Evolutionary conservation across 495 filamentous ascomycete species (phyloP).

Genomic region (Choiromyces venosus): DNA sequence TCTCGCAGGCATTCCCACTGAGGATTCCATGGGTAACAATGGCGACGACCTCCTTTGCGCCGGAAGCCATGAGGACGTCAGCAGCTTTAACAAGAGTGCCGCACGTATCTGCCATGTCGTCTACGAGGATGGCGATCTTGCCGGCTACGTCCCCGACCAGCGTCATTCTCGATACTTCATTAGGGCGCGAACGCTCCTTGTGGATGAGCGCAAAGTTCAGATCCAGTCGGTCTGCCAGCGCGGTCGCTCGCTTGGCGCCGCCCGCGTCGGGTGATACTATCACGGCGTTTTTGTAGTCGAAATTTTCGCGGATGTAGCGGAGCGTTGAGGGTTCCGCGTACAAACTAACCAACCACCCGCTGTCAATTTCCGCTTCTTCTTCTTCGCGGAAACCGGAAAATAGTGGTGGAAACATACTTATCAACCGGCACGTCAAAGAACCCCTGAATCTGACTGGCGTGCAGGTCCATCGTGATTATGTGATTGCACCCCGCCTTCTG

Average conservation of each 20-base stretch:
- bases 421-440: conserved; percentile 41
- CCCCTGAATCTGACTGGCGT: conserved; percentile 56
- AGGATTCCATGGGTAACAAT: conserved; percentile 96
- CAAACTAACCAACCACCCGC: conserved; percentile 61
- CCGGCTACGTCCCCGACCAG: conserved; percentile 71
- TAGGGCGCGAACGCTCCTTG: conserved; percentile 92
- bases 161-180: conserved; percentile 95
- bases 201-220: conserved; percentile 95
- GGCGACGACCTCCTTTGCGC: conserved; percentile 80
- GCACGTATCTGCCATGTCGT: conserved; percentile 92
- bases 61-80: conserved; percentile 79
- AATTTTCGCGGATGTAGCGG: conserved; percentile 85
- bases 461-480: conserved; percentile 59
- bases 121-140: conserved; percentile 54
- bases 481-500: conserved; percentile 49
- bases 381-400: not conserved
- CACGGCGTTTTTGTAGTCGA: conserved; percentile 75
- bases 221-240: conserved; percentile 89
- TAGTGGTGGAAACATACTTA: conserved; percentile 48
- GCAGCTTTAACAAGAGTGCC: conserved; percentile 94
- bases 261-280: conserved; percentile 96
- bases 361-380: not conserved
- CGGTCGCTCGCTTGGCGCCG: conserved; percentile 91
- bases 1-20: conserved; percentile 83
- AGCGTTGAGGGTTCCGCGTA: conserved; percentile 93